Percentiles rank a stretch among this genome's conserved stretches.
Conservation (phyloP, 169 alveolate species). For the Cryptosporidium xiaoi region DNA sequence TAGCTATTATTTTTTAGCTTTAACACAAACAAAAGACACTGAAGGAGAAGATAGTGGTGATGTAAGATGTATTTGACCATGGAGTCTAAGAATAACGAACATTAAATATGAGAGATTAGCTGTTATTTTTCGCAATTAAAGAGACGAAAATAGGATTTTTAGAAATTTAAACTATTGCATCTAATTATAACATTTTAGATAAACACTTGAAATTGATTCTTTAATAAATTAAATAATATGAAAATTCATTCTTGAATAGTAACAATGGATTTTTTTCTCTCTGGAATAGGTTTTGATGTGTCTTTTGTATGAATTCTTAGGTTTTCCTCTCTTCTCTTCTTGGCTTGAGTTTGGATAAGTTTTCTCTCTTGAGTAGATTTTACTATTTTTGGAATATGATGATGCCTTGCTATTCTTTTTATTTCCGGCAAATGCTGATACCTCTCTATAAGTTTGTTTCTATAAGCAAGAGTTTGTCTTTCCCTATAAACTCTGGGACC, state of each 20-base stretch:
- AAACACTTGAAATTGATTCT: too few relatives aligned
- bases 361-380: conserved; percentile 82
- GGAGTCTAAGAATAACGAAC: too few relatives aligned
- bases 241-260: conserved; percentile 14
- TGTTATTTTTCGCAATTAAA: too few relatives aligned
- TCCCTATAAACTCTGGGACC: conserved; percentile 82
- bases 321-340: conserved; percentile 80
- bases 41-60: too few relatives aligned
- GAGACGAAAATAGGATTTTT: too few relatives aligned
- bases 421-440: conserved; percentile 86
- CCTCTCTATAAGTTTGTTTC: conserved; percentile 85
- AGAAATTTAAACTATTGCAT: too few relatives aligned
- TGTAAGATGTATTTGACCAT: too few relatives aligned
- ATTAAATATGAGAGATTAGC: too few relatives aligned
- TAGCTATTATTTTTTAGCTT: too few relatives aligned
- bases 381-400: conserved; percentile 87
- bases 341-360: conserved; percentile 80
- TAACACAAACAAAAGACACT: too few relatives aligned
- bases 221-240: too few relatives aligned
- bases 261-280: conserved; percentile 61
- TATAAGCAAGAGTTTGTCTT: conserved; percentile 86
- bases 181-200: too few relatives aligned
- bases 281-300: conserved; percentile 40
- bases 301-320: conserved; percentile 53
- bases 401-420: conserved; percentile 87